A percentile compares a stretch with the other conserved stretches of the same genome.
Conservation (phyloP, 2,329 filamentous ascomycete genomes). For the Chrysosporium queenslandicum region DNA sequence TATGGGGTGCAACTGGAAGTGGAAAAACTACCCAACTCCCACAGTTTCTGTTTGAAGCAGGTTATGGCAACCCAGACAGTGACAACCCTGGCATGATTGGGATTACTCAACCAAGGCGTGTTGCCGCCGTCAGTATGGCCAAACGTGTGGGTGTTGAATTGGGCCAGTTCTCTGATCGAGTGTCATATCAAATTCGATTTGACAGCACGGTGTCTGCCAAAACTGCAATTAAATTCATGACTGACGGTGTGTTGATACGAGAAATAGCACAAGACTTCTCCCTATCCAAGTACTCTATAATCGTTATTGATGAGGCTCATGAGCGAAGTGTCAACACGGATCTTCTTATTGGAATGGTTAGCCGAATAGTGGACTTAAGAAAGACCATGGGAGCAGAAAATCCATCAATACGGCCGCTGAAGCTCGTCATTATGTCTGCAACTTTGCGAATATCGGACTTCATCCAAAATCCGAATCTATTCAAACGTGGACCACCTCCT, state of each 20-base stretch:
- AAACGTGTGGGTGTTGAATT: constrained; percentile 82
- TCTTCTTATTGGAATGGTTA: constrained; percentile 94
- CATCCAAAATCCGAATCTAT: constrained; percentile 70
- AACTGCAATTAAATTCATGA: constrained; percentile 97
- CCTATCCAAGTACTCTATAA: constrained; percentile 78
- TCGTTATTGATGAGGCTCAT: constrained; percentile 94
- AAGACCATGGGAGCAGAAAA: constrained; percentile 65
- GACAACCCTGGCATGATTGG: constrained; percentile 87
- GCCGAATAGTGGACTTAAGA: constrained; percentile 76
- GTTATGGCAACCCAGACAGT: constrained; percentile 69
- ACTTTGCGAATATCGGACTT: constrained; percentile 87
- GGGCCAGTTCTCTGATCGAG: constrained; percentile 62
- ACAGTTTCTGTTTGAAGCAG: constrained; percentile 89
- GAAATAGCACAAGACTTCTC: constrained; percentile 86
- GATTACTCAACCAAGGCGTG: constrained; percentile 85
- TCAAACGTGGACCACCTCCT: constrained; percentile 62
- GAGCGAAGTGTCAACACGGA: constrained; percentile 97
- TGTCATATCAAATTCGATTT: constrained; percentile 92
- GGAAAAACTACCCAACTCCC: constrained; percentile 97
- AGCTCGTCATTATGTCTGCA: constrained; percentile 96
- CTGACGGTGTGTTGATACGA: constrained; percentile 85
- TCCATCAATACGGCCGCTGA: constrained; percentile 62
- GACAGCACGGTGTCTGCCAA: constrained; percentile 70
- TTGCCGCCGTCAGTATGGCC: constrained; percentile 94
- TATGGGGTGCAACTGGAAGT: constrained; percentile 91